phyloP scores from a whole-genome alignment of 2,329 filamentous ascomycete species.

The Colletotrichum sp. region DNA sequence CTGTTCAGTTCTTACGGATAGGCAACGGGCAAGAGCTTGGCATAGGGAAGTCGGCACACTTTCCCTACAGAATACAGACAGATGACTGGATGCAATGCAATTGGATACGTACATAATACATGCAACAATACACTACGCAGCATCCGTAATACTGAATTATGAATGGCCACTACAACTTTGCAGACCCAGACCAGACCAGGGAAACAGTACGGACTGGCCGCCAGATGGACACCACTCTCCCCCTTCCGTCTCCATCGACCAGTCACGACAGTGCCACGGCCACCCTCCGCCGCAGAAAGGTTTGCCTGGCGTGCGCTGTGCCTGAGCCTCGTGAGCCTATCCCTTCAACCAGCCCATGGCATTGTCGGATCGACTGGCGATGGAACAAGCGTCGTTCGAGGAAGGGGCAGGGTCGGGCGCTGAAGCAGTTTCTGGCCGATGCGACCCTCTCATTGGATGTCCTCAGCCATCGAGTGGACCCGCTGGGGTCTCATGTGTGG shows the following conservation, averaged over 20 bases:
- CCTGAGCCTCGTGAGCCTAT: not conserved
- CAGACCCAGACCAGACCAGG: not conserved
- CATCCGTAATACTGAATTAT: not conserved
- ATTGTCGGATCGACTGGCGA: conserved; percentile 44
- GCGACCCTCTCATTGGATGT: not conserved
- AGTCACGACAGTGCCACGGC: not conserved
- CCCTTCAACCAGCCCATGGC: conserved; percentile 21
- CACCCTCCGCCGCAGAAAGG: not conserved
- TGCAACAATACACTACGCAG: not conserved
- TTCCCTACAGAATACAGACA: not conserved
- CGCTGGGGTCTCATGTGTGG: not conserved
- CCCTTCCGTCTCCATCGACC: not conserved
- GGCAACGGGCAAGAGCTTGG: not conserved
- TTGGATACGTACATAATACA: not conserved
- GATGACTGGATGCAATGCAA: not conserved
- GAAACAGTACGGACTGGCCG: not conserved
- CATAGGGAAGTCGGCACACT: not conserved
- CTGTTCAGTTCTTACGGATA: not conserved
- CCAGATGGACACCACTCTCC: not conserved
- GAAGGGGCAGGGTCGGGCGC: conserved; percentile 26
- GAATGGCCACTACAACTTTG: not conserved
- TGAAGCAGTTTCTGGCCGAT: conserved; percentile 3
- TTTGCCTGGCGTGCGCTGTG: conserved; percentile 1
- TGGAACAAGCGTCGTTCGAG: conserved; percentile 40
- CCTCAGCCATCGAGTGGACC: not conserved